Conservation (phyloP, 2,329 filamentous ascomycete species). For the Phyllachora maydis region DNA sequence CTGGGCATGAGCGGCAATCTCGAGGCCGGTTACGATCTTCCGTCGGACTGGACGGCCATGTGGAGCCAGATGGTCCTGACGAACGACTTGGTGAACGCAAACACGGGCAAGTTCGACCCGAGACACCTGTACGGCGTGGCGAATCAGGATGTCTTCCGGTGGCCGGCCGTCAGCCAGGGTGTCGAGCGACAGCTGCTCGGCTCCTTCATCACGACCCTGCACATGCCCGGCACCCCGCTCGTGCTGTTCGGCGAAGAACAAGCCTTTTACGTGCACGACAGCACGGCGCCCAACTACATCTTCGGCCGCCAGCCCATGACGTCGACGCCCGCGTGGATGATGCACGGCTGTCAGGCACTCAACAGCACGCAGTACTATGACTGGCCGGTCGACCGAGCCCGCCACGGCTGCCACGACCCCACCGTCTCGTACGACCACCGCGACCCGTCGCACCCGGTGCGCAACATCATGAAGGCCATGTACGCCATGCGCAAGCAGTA, state of each 20-base stretch:
- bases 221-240: conserved; percentile 38
- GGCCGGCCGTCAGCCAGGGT: conserved; percentile 35
- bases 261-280: conserved; percentile 38
- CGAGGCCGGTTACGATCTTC: conserved; percentile 27
- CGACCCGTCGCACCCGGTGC: conserved; percentile 36
- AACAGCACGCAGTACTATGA: conserved; percentile 30
- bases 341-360: conserved; percentile 38
- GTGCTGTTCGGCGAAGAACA: conserved; percentile 44
- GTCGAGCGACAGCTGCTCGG: conserved; percentile 33
- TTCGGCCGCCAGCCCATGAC: conserved; percentile 42
- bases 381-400: conserved; percentile 30
- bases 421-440: conserved; percentile 35
- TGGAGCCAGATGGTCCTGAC: conserved; percentile 33
- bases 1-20: conserved; percentile 37
- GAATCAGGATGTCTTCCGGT: conserved; percentile 45
- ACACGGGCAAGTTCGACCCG: conserved; percentile 26
- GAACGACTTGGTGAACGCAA: conserved; percentile 15
- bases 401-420: conserved; percentile 30
- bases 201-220: conserved; percentile 33
- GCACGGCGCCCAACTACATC: conserved; percentile 39
- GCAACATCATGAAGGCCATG: conserved; percentile 39
- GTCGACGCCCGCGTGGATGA: conserved; percentile 37
- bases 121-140: conserved; percentile 40
- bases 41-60: conserved; percentile 24
- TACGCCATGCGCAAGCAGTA: conserved; percentile 33